A percentile compares a stretch with the other conserved stretches of the same genome.
Conservation (phyloP, 306 rosid genomes). For the Cercis canadensis region DNA sequence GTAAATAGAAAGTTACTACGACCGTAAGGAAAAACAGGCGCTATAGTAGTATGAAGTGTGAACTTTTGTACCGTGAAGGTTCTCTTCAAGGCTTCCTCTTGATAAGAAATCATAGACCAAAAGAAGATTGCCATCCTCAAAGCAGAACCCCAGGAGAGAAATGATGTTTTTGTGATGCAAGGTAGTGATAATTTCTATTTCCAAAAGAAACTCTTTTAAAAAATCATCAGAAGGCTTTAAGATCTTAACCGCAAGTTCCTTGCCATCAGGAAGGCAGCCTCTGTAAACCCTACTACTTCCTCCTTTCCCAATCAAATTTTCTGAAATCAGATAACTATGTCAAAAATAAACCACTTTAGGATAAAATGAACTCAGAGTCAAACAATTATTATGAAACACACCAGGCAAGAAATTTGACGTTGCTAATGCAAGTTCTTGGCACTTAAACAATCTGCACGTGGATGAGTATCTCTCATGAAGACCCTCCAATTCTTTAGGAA, state of each 20-base stretch:
- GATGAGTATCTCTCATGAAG: constrained; percentile 86
- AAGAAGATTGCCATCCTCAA: constrained; percentile 81
- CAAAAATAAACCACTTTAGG: background rate
- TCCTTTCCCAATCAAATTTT: constrained; percentile 88
- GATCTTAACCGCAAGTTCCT: constrained; percentile 94
- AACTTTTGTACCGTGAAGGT: constrained; percentile 69
- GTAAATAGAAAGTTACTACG: constrained; percentile 8
- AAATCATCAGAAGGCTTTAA: constrained; percentile 84
- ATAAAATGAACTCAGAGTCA: constrained; percentile 24
- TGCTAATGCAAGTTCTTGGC: constrained; percentile 74
- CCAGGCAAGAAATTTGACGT: constrained; percentile 86
- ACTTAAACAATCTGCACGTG: constrained; percentile 76
- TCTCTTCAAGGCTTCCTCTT: constrained; percentile 99
- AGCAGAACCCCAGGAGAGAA: constrained; percentile 91
- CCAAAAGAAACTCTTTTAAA: constrained; percentile 75
- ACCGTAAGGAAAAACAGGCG: constrained; percentile 1
- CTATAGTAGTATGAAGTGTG: background rate
- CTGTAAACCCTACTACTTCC: constrained; percentile 91
- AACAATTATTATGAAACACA: constrained; percentile 43
- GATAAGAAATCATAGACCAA: constrained; percentile 89
- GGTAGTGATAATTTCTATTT: constrained; percentile 87
- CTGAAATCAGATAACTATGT: constrained; percentile 56
- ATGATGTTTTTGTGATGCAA: constrained; percentile 84
- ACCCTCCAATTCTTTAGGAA: constrained; percentile 77
- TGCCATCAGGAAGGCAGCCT: constrained; percentile 88